Percentiles rank a stretch among this genome's conserved stretches.
Evolutionary conservation across 2,329 filamentous ascomycete species (phyloP).

Genomic region (Diaporthe sp.): DNA sequence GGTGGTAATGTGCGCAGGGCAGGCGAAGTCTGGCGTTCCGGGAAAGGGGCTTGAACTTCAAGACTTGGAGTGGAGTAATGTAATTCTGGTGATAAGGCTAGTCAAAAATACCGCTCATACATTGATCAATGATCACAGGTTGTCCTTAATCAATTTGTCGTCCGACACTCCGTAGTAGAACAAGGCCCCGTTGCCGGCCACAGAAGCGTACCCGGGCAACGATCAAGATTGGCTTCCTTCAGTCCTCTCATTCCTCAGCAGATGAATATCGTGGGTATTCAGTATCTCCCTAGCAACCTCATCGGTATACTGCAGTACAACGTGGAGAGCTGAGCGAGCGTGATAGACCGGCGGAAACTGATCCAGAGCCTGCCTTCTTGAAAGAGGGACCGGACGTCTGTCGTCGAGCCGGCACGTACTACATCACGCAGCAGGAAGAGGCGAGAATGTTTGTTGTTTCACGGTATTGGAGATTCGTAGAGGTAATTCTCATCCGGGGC

Average conservation of each 20-base stretch:
- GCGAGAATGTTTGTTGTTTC: neutral
- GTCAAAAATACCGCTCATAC: neutral
- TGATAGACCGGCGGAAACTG: neutral
- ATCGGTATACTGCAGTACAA: neutral
- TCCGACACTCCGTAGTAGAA: neutral
- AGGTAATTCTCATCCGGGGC: neutral
- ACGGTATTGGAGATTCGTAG: constrained; percentile 19
- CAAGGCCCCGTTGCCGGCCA: neutral
- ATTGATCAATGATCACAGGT: neutral
- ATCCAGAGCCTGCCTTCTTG: neutral
- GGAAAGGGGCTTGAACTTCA: neutral
- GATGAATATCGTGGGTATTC: too few species aligned
- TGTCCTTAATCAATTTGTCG: neutral
- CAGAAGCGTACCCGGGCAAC: too few species aligned
- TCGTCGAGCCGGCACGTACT: neutral
- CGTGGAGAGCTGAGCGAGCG: neutral
- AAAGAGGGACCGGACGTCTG: neutral
- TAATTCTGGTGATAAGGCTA: neutral
- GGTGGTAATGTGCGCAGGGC: neutral
- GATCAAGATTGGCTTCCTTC: too few species aligned
- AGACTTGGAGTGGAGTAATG: neutral
- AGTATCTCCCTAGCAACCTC: neutral
- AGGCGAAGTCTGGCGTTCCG: neutral
- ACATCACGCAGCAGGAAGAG: neutral
- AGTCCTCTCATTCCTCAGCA: too few species aligned